phyloP scores from a whole-genome alignment of 1,284 basidiomycete genomes.

The Irpex sp. region DNA sequence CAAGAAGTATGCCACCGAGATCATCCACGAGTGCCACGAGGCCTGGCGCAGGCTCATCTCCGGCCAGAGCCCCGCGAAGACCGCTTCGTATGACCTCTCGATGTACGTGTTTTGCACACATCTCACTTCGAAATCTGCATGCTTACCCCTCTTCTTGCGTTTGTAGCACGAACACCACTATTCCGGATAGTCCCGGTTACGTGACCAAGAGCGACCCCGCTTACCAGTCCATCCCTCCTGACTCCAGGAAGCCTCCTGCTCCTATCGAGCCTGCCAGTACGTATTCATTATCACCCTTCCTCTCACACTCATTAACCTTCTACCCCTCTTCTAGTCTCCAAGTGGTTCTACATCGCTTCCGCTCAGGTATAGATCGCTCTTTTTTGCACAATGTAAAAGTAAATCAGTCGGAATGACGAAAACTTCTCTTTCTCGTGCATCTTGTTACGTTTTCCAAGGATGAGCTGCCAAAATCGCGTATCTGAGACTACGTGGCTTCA shows the following conservation, averaged over 20 bases:
- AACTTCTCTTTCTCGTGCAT: not conserved
- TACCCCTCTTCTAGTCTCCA: constrained; percentile 56
- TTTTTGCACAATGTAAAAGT: constrained; percentile 17
- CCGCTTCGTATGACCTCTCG: constrained; percentile 68
- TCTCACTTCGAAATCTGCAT: not conserved
- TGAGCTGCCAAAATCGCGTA: not conserved
- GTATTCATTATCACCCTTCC: constrained; percentile 28
- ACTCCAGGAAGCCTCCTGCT: constrained; percentile 79
- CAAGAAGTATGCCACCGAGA: constrained; percentile 98
- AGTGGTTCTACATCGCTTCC: constrained; percentile 89
- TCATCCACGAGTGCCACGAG: constrained; percentile 98
- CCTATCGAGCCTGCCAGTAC: constrained; percentile 86
- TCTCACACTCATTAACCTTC: constrained; percentile 28
- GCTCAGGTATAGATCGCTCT: constrained; percentile 56
- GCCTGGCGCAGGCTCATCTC: constrained; percentile 94
- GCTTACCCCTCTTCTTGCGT: constrained; percentile 21
- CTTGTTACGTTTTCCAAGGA: not conserved
- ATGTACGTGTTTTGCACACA: constrained; percentile 55
- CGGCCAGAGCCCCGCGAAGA: constrained; percentile 77
- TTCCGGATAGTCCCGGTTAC: constrained; percentile 73
- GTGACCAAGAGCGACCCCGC: constrained; percentile 60
- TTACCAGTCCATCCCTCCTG: constrained; percentile 71
- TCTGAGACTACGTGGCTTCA: not conserved
- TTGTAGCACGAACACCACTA: constrained; percentile 64
- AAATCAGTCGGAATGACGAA: constrained; percentile 6